These are phyloP conservation scores for Xylariaceae sp. DNA, from an alignment of 2,329 filamentous ascomycete species.

Conservation along the genomic window DNA sequence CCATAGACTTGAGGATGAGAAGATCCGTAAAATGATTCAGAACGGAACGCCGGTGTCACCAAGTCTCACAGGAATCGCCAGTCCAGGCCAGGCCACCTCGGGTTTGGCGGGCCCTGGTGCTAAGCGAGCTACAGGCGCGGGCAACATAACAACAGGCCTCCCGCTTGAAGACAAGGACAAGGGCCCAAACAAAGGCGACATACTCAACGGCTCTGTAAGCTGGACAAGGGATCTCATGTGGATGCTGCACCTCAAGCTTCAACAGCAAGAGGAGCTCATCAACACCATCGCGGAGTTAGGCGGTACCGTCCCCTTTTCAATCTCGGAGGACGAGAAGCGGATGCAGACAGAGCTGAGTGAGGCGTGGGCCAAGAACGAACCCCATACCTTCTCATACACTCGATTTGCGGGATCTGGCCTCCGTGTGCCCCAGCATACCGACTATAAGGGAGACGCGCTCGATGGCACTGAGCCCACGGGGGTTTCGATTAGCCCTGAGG, in stretches of 20 bases:
- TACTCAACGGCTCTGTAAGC: constrained; percentile 93
- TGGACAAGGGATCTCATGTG: constrained; percentile 99
- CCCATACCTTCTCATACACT: constrained; percentile 80
- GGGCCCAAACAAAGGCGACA: constrained; percentile 97
- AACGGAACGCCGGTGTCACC: constrained; percentile 91
- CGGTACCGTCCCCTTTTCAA: constrained; percentile 78
- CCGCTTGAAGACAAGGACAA: constrained; percentile 98
- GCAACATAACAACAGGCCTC: constrained; percentile 89
- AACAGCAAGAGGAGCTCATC: constrained; percentile 86
- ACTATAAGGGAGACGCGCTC: constrained; percentile 82
- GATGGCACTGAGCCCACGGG: constrained; percentile 53
- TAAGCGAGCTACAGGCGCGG: constrained; percentile 76
- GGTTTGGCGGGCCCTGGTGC: constrained; percentile 85
- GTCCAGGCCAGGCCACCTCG: constrained; percentile 80
- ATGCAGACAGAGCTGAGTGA: constrained; percentile 95
- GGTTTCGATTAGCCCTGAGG: constrained; percentile 61
- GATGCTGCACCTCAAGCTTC: constrained; percentile 87
- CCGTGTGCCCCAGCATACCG: constrained; percentile 91
- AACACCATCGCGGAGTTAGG: constrained; percentile 76
- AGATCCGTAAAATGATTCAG: constrained; percentile 91
- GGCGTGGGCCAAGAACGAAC: constrained; percentile 81
- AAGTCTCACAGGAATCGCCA: constrained; percentile 73
- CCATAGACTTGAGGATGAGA: constrained; percentile 95
- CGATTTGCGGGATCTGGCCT: constrained; percentile 83
- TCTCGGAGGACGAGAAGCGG: constrained; percentile 89